Evolutionary conservation across 2,329 filamentous ascomycete genomes (phyloP).

Genomic region (Raffaelea albimanens): DNA sequence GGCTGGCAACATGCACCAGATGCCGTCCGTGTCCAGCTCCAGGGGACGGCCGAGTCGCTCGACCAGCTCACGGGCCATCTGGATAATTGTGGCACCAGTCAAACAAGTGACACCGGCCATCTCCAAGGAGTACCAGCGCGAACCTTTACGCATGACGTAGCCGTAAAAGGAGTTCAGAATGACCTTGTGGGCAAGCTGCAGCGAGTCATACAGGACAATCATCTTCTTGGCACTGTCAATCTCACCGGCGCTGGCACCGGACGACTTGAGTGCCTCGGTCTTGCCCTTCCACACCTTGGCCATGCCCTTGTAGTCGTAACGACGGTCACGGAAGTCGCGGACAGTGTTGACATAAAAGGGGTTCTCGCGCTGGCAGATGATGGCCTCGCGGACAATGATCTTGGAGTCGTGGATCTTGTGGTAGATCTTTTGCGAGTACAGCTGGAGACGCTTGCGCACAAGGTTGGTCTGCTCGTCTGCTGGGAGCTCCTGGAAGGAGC

Average conservation of each 20-base stretch:
- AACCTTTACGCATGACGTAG: constrained; percentile 98
- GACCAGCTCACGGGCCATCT: constrained; percentile 86
- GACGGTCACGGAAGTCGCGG: constrained; percentile 87
- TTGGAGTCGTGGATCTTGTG: constrained; percentile 97
- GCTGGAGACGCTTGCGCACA: constrained; percentile 77
- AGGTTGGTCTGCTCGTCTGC: constrained; percentile 73
- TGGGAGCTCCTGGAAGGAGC: constrained; percentile 72
- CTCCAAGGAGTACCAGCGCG: constrained; percentile 97
- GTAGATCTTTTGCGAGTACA: constrained; percentile 97
- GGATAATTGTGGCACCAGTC: constrained; percentile 93
- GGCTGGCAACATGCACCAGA: constrained; percentile 97
- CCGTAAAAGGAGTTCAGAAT: constrained; percentile 99
- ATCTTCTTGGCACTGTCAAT: constrained; percentile 97
- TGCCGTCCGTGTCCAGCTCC: constrained; percentile 95
- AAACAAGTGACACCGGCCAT: constrained; percentile 98
- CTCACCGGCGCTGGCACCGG: constrained; percentile 66
- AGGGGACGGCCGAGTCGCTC: constrained; percentile 87
- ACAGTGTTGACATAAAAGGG: constrained; percentile 98
- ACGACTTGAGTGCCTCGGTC: constrained; percentile 73
- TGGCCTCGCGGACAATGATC: constrained; percentile 87
- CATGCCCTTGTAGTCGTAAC: constrained; percentile 97
- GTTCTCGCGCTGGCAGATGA: constrained; percentile 96
- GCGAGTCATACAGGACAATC: constrained; percentile 90
- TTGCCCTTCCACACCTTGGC: constrained; percentile 99
- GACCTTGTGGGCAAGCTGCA: constrained; percentile 96